Evolutionary conservation across 805 yeast species (phyloP).

Genomic region (Grigorovia yakushimaensis): DNA sequence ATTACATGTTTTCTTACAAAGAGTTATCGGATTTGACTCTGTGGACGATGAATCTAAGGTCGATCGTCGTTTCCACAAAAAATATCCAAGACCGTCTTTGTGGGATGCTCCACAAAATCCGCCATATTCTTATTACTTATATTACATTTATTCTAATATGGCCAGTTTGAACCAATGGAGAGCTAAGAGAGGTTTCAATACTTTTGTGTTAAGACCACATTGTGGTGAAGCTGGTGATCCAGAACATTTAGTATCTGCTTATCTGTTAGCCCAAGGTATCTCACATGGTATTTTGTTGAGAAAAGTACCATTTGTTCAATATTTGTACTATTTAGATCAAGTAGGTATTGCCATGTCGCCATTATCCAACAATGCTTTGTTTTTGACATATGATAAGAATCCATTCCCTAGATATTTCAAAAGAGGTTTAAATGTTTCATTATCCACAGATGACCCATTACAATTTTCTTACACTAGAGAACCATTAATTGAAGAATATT

Average conservation of each 20-base stretch:
- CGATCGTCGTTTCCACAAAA: constrained; percentile 72
- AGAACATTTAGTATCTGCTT: constrained; percentile 87
- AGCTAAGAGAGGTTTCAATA: constrained; percentile 61
- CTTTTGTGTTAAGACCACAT: constrained; percentile 93
- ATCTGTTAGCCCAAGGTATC: constrained; percentile 80
- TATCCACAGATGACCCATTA: constrained; percentile 95
- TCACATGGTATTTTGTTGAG: constrained; percentile 92
- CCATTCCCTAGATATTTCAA: constrained; percentile 88
- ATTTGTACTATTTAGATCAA: constrained; percentile 86
- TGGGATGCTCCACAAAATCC: constrained; percentile 82
- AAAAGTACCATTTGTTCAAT: constrained; percentile 91
- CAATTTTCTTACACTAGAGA: constrained; percentile 96
- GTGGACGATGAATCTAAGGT: constrained; percentile 96
- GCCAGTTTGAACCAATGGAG: constrained; percentile 83
- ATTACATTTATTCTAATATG: constrained; percentile 79
- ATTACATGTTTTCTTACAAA: constrained; percentile 73
- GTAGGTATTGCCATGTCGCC: constrained; percentile 99
- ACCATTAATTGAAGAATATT: constrained; percentile 93
- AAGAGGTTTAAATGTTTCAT: constrained; percentile 86
- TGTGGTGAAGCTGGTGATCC: constrained; percentile 99
- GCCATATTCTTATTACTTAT: constrained; percentile 93
- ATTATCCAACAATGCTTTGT: constrained; percentile 88
- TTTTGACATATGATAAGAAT: constrained; percentile 91
- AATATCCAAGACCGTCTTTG: constrained; percentile 73
- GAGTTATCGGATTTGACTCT: constrained; percentile 96